These are phyloP conservation scores for Pouteria glomerata DNA, from an alignment of 148 eudicot species.

Conservation along the genomic window DNA sequence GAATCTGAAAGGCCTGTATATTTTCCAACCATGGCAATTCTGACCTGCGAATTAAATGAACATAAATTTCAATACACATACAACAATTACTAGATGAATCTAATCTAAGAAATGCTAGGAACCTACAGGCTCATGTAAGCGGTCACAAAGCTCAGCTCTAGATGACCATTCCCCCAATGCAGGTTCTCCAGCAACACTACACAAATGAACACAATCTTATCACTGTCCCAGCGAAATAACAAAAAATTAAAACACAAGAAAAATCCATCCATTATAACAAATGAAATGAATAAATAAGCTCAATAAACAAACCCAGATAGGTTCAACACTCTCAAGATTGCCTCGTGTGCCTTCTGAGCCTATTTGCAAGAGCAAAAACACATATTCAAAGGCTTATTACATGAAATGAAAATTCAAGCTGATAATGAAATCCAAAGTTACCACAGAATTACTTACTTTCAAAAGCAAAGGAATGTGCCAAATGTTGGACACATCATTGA, in stretches of 20 bases:
- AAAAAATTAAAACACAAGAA: neutral
- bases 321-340: conserved; percentile 77
- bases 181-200: conserved; percentile 57
- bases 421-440: neutral
- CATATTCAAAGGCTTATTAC: neutral
- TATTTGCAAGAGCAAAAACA: conserved; percentile 20
- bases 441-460: conserved; percentile 44
- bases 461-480: conserved; percentile 94
- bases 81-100: conserved; percentile 2
- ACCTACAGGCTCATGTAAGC: conserved; percentile 63
- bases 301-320: conserved; percentile 56
- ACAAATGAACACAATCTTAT: neutral
- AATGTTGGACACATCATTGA: conserved; percentile 91
- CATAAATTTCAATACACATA: neutral
- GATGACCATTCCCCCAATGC: conserved; percentile 72
- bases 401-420: neutral
- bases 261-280: conserved; percentile 1
- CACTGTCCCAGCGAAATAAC: neutral
- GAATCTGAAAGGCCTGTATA: conserved; percentile 96
- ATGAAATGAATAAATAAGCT: conserved; percentile 6
- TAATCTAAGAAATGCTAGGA: neutral
- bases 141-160: conserved; percentile 65
- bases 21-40: conserved; percentile 98
- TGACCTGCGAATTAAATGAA: conserved; percentile 50
- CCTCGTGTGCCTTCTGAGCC: conserved; percentile 96